Evolutionary conservation across 306 rosid genomes (phyloP).

Genomic region (Heteromeles arbutifolia): DNA sequence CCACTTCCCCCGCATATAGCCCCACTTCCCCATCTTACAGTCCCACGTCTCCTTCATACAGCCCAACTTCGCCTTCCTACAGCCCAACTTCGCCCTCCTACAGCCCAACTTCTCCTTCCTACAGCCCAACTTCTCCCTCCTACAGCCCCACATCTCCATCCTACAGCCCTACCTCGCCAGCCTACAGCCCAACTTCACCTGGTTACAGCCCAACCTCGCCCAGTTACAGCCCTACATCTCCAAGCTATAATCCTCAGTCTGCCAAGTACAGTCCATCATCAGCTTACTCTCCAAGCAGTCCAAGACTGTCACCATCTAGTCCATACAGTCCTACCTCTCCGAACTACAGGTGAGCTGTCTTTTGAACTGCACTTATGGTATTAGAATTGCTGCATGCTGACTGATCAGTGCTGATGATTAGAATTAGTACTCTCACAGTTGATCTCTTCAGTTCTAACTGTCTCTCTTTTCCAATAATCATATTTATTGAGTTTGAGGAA

Average conservation of each 20-base stretch:
- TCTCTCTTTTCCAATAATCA: background rate
- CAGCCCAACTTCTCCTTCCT: constrained; percentile 70
- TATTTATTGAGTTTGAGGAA: background rate
- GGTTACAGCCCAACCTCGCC: constrained; percentile 64
- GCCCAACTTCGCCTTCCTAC: constrained; percentile 65
- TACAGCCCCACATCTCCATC: constrained; percentile 82
- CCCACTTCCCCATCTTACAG: constrained; percentile 80
- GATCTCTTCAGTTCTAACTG: background rate
- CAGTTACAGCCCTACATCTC: constrained; percentile 79
- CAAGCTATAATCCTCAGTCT: constrained; percentile 87
- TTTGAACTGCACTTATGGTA: background rate
- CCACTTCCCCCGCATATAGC: constrained; percentile 68
- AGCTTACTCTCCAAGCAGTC: constrained; percentile 97
- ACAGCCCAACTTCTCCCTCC: constrained; percentile 79
- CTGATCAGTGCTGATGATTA: background rate
- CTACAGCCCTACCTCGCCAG: constrained; percentile 79
- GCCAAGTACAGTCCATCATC: constrained; percentile 91
- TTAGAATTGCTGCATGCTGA: background rate
- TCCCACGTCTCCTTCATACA: constrained; percentile 74
- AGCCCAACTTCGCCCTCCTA: constrained; percentile 63
- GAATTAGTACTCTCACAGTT: background rate
- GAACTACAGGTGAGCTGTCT: constrained; percentile 62
- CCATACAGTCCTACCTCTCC: constrained; percentile 98
- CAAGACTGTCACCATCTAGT: constrained; percentile 85
- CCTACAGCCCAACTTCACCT: constrained; percentile 68